Conservation (phyloP, 2,329 filamentous ascomycete species). For the Neoarthrinium moseri region DNA sequence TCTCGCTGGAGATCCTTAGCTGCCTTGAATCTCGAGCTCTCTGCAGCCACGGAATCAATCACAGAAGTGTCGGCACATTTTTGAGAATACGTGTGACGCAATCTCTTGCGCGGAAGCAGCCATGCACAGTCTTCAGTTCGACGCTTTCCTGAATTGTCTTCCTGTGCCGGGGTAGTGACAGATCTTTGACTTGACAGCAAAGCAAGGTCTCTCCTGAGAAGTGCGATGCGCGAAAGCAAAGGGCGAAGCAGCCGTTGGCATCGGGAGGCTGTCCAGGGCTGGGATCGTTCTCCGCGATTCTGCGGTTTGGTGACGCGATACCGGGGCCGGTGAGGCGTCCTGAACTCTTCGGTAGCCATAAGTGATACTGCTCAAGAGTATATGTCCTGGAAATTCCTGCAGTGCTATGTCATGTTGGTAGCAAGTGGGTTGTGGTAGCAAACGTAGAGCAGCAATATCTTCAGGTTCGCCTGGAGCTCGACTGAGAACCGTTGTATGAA, state of each 20-base stretch:
- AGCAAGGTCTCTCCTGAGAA: conserved; percentile 32
- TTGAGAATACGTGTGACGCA: conserved; percentile 29
- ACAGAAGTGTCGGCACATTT: conserved; percentile 5
- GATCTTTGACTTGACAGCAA: conserved; percentile 10
- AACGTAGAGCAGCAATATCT: no score
- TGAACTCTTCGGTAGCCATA: conserved; percentile 11
- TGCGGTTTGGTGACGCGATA: conserved; percentile 15
- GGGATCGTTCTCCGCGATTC: conserved; percentile 14
- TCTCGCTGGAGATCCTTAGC: conserved; percentile 14
- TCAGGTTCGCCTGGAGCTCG: no score
- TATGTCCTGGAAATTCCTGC: neutral
- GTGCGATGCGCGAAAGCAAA: conserved; percentile 38
- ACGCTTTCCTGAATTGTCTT: conserved; percentile 10
- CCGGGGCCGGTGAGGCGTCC: conserved; percentile 18
- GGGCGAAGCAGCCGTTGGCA: conserved; percentile 42
- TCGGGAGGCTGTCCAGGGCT: conserved; percentile 39
- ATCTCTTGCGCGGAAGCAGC: conserved; percentile 25
- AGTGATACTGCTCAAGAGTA: neutral
- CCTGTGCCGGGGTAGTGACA: neutral
- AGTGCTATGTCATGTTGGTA: neutral
- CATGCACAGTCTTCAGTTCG: conserved; percentile 16
- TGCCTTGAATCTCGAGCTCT: conserved; percentile 10
- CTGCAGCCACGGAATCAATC: neutral
- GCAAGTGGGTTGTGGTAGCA: neutral
- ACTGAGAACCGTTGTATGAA: no score